Evolutionary conservation across 352 stramenopile species (phyloP).

Genomic region (Aphanomyces invadans): DNA sequence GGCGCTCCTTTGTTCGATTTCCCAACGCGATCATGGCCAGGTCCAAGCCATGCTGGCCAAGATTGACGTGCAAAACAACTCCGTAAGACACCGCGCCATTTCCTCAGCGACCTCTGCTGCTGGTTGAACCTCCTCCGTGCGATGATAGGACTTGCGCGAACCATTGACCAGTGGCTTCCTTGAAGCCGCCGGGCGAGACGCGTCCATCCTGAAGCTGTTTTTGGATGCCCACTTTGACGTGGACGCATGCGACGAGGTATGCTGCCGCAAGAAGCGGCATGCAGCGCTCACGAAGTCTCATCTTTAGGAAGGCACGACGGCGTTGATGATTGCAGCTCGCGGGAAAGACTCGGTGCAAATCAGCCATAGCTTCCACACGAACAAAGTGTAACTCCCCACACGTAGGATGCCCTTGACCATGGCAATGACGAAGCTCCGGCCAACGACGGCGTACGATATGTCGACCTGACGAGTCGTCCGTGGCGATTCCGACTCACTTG

Average conservation of each 20-base stretch:
- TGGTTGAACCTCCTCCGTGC: too few relatives aligned
- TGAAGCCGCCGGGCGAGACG: background rate
- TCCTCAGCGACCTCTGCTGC: too few relatives aligned
- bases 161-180: slow-evolving; percentile 4
- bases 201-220: background rate
- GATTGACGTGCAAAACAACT: background rate
- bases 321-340: background rate
- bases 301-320: background rate
- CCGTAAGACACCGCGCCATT: background rate
- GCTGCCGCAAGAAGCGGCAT: background rate
- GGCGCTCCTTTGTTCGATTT: too few relatives aligned
- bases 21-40: background rate
- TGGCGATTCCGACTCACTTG: too few relatives aligned
- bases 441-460: too few relatives aligned
- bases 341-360: background rate
- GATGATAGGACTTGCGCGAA: background rate
- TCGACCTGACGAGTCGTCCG: too few relatives aligned
- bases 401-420: too few relatives aligned
- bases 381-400: too few relatives aligned
- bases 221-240: slow-evolving; percentile 10
- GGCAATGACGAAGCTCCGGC: too few relatives aligned
- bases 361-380: background rate
- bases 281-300: background rate
- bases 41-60: background rate
- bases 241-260: background rate